phyloP scores from a whole-genome alignment of 495 filamentous ascomycete species.

The Neurospora terricola region DNA sequence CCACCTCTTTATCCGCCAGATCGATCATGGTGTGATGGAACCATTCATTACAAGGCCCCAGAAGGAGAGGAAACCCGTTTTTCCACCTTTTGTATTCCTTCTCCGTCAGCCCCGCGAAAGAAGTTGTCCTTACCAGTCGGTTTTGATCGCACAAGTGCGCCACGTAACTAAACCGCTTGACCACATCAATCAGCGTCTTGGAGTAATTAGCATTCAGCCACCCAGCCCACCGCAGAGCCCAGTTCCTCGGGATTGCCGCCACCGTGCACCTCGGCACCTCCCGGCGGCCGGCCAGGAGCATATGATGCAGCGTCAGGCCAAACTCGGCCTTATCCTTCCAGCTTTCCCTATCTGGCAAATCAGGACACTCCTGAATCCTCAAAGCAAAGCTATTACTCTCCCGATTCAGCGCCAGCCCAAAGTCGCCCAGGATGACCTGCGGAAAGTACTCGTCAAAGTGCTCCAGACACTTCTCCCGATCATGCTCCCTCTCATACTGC shows the following conservation, averaged over 20 bases:
- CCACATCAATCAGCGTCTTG: neutral
- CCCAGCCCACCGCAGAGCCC: neutral
- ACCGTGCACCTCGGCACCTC: neutral
- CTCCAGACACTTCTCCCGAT: neutral
- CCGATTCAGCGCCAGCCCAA: neutral
- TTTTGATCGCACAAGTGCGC: neutral
- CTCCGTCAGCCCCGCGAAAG: neutral
- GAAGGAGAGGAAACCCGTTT: neutral
- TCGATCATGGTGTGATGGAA: slow-evolving; percentile 2
- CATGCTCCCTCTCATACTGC: slow-evolving; percentile 1
- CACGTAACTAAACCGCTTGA: neutral
- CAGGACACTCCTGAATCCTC: neutral
- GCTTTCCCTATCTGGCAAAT: slow-evolving; percentile 1
- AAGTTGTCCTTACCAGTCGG: too few species aligned
- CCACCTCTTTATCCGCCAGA: slow-evolving; percentile 2
- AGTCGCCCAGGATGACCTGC: slow-evolving; percentile 1
- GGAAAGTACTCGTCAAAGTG: neutral
- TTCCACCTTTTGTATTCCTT: neutral
- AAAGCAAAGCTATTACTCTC: neutral
- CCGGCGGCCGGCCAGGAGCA: neutral
- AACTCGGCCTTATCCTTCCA: slow-evolving; percentile 5
- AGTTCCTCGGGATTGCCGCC: neutral
- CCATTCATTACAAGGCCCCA: neutral
- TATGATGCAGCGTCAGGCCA: neutral
- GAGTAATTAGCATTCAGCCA: neutral